These are phyloP conservation scores for Elsinoe perseae DNA, from an alignment of 2,329 filamentous ascomycete species.

Conservation along the genomic window DNA sequence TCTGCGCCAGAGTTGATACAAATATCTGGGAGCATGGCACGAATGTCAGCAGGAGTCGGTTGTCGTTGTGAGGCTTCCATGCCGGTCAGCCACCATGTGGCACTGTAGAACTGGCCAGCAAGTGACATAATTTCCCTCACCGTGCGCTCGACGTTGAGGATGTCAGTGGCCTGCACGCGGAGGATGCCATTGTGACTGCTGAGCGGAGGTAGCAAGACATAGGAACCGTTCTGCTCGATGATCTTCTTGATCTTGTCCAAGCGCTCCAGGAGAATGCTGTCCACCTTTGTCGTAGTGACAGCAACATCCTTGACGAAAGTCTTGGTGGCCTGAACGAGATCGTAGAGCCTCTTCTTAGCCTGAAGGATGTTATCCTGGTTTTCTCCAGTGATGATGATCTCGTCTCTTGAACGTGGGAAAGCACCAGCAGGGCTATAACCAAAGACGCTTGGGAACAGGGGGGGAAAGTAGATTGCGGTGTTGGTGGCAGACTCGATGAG, in stretches of 20 bases:
- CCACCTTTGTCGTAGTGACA: slow-evolving; percentile 85
- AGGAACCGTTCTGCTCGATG: slow-evolving; percentile 91
- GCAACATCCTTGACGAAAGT: slow-evolving; percentile 78
- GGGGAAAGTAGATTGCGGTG: slow-evolving; percentile 96
- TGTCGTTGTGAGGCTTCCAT: slow-evolving; percentile 58
- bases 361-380: slow-evolving; percentile 73
- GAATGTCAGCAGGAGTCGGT: slow-evolving; percentile 61
- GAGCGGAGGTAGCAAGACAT: slow-evolving; percentile 82
- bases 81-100: slow-evolving; percentile 88
- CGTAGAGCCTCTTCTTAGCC: slow-evolving; percentile 85
- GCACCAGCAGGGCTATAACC: slow-evolving; percentile 81
- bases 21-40: slow-evolving; percentile 88
- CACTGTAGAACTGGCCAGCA: slow-evolving; percentile 94
- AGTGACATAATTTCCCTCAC: slow-evolving; percentile 93
- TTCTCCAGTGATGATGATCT: slow-evolving; percentile 93
- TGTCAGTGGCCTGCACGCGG: slow-evolving; percentile 86
- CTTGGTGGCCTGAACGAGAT: slow-evolving; percentile 72
- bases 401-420: slow-evolving; percentile 65
- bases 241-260: slow-evolving; percentile 97
- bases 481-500: slow-evolving; percentile 91
- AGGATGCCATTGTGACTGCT: slow-evolving; percentile 78
- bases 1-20: slow-evolving; percentile 95
- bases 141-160: slow-evolving; percentile 87
- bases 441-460: slow-evolving; percentile 84
- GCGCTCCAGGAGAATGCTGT: slow-evolving; percentile 82